Evolutionary conservation across 1,139 yeast genomes (phyloP), one percentile per base, ranked within the genome.

Genomic region (Zygosaccharomyces pseudobailii): DNA sequence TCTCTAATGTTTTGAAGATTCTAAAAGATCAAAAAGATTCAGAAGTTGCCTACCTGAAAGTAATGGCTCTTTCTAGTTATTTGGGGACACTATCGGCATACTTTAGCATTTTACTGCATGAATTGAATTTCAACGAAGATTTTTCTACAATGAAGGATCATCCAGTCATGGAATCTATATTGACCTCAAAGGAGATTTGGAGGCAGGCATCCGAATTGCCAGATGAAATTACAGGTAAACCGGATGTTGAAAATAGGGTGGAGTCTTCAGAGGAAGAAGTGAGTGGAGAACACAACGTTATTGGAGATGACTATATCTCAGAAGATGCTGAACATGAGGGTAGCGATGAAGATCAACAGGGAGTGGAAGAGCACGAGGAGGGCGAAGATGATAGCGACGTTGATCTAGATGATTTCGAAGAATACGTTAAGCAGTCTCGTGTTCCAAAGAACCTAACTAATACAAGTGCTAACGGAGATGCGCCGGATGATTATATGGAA

Each of bases 121-220:
- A 80, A 33, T 73, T 78, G 36, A 67, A 84, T 48, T 71, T 71
- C 36, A 72, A 72, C 36, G 85, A 81, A 45, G 74, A 75, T 6
- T 81, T 83, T 58, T 42, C 55, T 8, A 73, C 83, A 27, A 80
- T 90, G 84, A 88, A 86, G 58, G 94, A 87, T 48, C 90, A 84
- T 57, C 87, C 92, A 2, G 84, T 90, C 2, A 89, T 90, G 96
- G 90, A 87, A 59, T 77, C 84, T 28, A 84, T 90, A 38, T 45
- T 90, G 49, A 81, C 85, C 47, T 75, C 92, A 3, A 76, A 94
- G 56, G 96, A 89, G 63, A 76, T 86, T n/a, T 90, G 97, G 96
- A 78, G 94, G 63, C 90, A 84, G 57, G 90, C 88, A 3, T 73
- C 65, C 43, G 79, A 70, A 48, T 63, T 84, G 34, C 72, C 74